phyloP scores from a whole-genome alignment of 306 rosid species.

The Begonia fuchsioides region DNA sequence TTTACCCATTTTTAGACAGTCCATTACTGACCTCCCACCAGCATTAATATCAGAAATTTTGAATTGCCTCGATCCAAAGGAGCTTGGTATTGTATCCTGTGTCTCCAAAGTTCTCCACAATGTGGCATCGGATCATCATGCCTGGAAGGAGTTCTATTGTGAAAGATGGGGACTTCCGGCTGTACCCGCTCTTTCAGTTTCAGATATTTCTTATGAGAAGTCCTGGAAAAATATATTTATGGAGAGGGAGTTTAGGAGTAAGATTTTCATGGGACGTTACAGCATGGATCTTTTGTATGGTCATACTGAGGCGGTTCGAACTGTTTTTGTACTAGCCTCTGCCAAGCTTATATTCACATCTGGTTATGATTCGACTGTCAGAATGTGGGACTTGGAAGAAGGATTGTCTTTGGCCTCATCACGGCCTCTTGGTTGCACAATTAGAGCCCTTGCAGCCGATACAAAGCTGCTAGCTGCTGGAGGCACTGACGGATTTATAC shows the following conservation, averaged over 20 bases:
- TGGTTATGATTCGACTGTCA: constrained; percentile 75
- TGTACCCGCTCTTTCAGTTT: constrained; percentile 16
- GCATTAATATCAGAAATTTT: constrained; percentile 69
- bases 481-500: constrained; percentile 83
- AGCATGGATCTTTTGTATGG: constrained; percentile 70
- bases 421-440: constrained; percentile 64
- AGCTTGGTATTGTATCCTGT: constrained; percentile 74
- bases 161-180: constrained; percentile 89
- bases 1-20: constrained; percentile 18
- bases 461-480: constrained; percentile 60
- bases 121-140: constrained; percentile 76
- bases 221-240: constrained; percentile 81
- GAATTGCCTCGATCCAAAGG: constrained; percentile 79
- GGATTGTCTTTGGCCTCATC: constrained; percentile 73
- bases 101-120: constrained; percentile 46
- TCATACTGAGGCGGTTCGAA: constrained; percentile 68
- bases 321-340: constrained; percentile 70
- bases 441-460: constrained; percentile 84
- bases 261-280: constrained; percentile 80
- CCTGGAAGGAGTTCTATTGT: constrained; percentile 86
- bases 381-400: constrained; percentile 88
- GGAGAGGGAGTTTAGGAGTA: constrained; percentile 91
- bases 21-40: constrained; percentile 65
- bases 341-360: constrained; percentile 75
- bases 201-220: constrained; percentile 34